Base-by-base conservation (phyloP, 176 grass and related monocot species). In the Juncus effusus region DNA sequence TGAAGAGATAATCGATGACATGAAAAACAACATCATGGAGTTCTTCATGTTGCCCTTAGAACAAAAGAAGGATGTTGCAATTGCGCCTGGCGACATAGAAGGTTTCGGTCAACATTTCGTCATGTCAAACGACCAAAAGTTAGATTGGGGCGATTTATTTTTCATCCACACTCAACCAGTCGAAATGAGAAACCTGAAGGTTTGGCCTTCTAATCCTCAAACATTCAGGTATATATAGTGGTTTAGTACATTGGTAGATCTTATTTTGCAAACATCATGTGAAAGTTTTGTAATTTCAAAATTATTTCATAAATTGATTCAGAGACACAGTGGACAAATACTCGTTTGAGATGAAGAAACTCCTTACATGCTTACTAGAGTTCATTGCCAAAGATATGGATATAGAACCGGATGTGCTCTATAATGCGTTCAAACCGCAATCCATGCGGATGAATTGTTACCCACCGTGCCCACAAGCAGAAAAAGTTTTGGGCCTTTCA, bases 391-490 rank as follows among this genome's bases (percentile, higher is more conserved):
- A 79, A 68, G 71, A 77, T n/a, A 4, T 79, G 0, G 81, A 64
- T 6, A 77, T 79, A 4, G 49, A 69, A 50, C 13, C 42, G 6
- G 76, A 75, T 16, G 47, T 63, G 47, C 57, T 79, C 12, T 40
- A 50, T 12, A 66, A 73, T 60, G 63, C 55, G 10, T 73, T 79
- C 51, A 56, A 44, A 3, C 58, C 65, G 7, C 50, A 62, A 38
- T 2, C 40, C 40, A 60, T 74, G 55, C 56, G 64, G 54, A 72
- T 69, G 40, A 86, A 81, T 59, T 68, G 74, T 58, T 81, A 81
- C 55, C 83, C 78, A 41, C 44, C 74, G 10, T 81, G 83, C 57
- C 74, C 40, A 4, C 65, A 65, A 11, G 45, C 83, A 2, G 62
- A 77, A 14, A 62, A 67, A 10, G 75, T 67, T 16, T 10, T 72